Percentiles rank a stretch among this genome's conserved stretches.
These are phyloP conservation scores for Niebla homalea DNA, from an alignment of 495 filamentous ascomycete species.

Conservation along the genomic window DNA sequence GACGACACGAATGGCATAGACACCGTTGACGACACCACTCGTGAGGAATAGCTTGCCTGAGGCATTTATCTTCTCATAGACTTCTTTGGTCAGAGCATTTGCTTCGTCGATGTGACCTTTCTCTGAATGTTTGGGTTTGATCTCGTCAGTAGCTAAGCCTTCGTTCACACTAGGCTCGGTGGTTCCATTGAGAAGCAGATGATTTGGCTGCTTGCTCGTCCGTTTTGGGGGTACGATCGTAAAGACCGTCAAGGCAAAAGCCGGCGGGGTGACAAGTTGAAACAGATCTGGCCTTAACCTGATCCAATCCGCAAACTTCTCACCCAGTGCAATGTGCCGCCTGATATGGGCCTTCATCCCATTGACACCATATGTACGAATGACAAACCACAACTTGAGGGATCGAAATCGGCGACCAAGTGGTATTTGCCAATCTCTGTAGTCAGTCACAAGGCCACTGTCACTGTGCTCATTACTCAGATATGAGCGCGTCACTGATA, in stretches of 20 bases:
- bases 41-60: conserved; percentile 77
- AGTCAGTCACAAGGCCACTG: conserved; percentile 81
- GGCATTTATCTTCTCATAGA: conserved; percentile 66
- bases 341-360: conserved; percentile 66
- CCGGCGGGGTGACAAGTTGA: conserved; percentile 58
- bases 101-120: conserved; percentile 27
- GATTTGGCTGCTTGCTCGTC: neutral
- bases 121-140: neutral
- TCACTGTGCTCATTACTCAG: conserved; percentile 69
- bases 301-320: conserved; percentile 51
- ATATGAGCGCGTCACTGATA: conserved; percentile 75
- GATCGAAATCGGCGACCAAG: conserved; percentile 83
- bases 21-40: conserved; percentile 57
- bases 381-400: conserved; percentile 94
- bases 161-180: conserved; percentile 9
- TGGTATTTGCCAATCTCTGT: conserved; percentile 97
- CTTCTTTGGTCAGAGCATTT: conserved; percentile 59
- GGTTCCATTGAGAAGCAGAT: neutral
- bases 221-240: conserved; percentile 31
- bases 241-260: conserved; percentile 73
- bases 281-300: conserved; percentile 57
- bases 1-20: conserved; percentile 72
- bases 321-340: conserved; percentile 50
- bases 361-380: conserved; percentile 70
- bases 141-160: neutral